Conservation (phyloP, 371 early-diverging fungal genomes). For the Vairimorpha ceranae region DNA sequence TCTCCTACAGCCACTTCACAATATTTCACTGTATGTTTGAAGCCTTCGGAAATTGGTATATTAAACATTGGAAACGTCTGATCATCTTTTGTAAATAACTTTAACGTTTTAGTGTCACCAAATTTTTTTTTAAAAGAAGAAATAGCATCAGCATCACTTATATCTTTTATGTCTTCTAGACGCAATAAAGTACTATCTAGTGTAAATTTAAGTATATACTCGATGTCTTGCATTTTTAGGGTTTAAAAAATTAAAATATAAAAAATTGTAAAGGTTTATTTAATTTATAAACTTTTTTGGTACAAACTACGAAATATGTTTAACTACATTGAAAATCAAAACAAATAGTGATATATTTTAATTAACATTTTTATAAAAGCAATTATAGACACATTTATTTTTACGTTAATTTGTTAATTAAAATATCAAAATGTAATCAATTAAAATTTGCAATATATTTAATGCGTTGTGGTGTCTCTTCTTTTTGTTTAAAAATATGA, state of each 20-base stretch:
- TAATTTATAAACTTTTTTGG: too few relatives aligned
- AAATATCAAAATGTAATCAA: too few relatives aligned
- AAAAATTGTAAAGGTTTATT: too few relatives aligned
- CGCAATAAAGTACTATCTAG: constrained; percentile 52
- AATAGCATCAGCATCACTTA: constrained; percentile 20
- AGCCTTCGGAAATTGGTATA: constrained; percentile 48
- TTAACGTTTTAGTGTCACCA: constrained; percentile 47
- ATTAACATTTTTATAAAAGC: too few relatives aligned
- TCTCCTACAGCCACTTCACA: constrained; percentile 62
- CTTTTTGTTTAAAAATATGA: too few relatives aligned
- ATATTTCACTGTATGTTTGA: constrained; percentile 56
- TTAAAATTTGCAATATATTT: too few relatives aligned
- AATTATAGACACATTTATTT: too few relatives aligned
- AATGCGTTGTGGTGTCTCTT: too few relatives aligned
- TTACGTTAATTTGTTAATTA: too few relatives aligned
- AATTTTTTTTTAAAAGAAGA: constrained; percentile 52
- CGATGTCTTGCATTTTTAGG: constrained; percentile 55
- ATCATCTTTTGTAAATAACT: constrained; percentile 41
- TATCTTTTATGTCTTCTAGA: constrained; percentile 46
- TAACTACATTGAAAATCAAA: too few relatives aligned
- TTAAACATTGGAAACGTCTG: constrained; percentile 52
- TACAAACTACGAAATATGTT: too few relatives aligned
- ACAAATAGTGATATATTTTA: too few relatives aligned
- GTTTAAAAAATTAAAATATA: background rate
- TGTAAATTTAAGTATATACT: constrained; percentile 58